Evolutionary conservation across 1,284 basidiomycete species (phyloP).

Genomic region (Cutaneotrichosporon mucoides): DNA sequence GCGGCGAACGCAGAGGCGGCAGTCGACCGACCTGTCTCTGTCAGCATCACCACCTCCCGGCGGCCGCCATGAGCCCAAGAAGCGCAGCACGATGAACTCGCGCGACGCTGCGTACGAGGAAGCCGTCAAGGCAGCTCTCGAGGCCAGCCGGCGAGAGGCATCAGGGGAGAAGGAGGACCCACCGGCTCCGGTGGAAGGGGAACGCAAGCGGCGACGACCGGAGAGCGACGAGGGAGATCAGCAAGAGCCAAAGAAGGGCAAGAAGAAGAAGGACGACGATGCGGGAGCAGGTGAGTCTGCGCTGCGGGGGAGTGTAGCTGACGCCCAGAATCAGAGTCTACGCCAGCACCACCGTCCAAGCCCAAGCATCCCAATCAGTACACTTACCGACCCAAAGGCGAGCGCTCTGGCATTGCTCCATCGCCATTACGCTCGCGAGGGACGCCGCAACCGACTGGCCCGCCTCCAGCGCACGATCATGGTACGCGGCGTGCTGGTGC

Average conservation of each 20-base stretch:
- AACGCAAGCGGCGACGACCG: slow-evolving; percentile 19
- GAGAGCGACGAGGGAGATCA: slow-evolving; percentile 28
- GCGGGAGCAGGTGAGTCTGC: slow-evolving; percentile 24
- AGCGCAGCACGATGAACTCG: slow-evolving; percentile 95
- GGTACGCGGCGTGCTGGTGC: slow-evolving; percentile 48
- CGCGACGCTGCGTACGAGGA: slow-evolving; percentile 92
- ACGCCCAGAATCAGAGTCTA: slow-evolving; percentile 9
- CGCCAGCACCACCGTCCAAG: slow-evolving; percentile 24
- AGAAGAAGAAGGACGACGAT: slow-evolving; percentile 44
- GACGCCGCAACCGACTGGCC: slow-evolving; percentile 25
- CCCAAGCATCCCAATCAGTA: slow-evolving; percentile 58
- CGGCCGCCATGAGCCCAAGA: slow-evolving; percentile 54
- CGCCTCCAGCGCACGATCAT: slow-evolving; percentile 38
- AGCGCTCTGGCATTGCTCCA: slow-evolving; percentile 23
- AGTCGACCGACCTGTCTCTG: slow-evolving; percentile 18
- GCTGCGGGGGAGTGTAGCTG: background rate
- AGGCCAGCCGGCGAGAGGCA: slow-evolving; percentile 43
- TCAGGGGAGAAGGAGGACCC: slow-evolving; percentile 25
- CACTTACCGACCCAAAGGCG: slow-evolving; percentile 55
- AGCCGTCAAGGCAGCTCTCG: slow-evolving; percentile 59
- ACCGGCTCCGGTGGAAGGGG: background rate
- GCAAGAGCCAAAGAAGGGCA: slow-evolving; percentile 28
- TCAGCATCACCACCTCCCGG: slow-evolving; percentile 14
- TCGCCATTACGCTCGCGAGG: slow-evolving; percentile 15
- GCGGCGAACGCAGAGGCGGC: slow-evolving; percentile 6